Conservation (phyloP, 306 rosid species). For the Boehmeria nivea region DNA sequence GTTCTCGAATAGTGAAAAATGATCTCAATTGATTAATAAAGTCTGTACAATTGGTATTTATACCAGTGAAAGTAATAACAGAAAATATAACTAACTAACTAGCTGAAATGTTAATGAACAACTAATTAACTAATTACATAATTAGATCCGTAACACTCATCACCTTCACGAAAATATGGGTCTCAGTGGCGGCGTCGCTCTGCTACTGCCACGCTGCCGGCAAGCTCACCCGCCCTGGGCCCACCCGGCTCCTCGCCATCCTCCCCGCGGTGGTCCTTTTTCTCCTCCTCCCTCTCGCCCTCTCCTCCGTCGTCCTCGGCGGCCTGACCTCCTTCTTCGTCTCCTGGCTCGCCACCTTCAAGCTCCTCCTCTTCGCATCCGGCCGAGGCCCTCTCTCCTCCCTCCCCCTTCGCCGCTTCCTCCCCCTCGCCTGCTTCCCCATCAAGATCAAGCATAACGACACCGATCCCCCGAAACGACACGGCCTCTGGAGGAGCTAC, state of each 20-base stretch:
- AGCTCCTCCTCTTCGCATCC: conserved; percentile 41
- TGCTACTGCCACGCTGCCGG: conserved; percentile 24
- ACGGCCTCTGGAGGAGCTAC: conserved; percentile 5
- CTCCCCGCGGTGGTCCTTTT: conserved; percentile 25
- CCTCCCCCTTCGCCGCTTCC: conserved; percentile 35
- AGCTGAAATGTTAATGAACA: no score
- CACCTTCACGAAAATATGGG: conserved; percentile 9
- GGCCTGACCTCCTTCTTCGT: conserved; percentile 32
- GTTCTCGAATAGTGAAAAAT: no score
- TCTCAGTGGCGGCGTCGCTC: conserved; percentile 23
- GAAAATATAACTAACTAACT: no score
- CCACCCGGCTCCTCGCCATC: conserved; percentile 13
- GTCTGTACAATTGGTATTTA: no score
- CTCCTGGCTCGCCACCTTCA: conserved; percentile 42
- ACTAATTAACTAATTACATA: not conserved
- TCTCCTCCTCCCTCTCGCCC: conserved; percentile 28
- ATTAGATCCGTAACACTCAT: no score
- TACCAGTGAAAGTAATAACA: no score
- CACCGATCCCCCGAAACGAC: conserved; percentile 16
- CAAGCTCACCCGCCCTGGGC: conserved; percentile 21
- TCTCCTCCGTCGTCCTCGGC: conserved; percentile 22
- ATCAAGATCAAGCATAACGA: conserved; percentile 37
- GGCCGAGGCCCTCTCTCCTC: conserved; percentile 32
- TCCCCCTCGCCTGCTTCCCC: conserved; percentile 56
- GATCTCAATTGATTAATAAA: no score